Base-by-base conservation (phyloP, 1,284 basidiomycete genomes). In the Moniliophthora roreri region DNA sequence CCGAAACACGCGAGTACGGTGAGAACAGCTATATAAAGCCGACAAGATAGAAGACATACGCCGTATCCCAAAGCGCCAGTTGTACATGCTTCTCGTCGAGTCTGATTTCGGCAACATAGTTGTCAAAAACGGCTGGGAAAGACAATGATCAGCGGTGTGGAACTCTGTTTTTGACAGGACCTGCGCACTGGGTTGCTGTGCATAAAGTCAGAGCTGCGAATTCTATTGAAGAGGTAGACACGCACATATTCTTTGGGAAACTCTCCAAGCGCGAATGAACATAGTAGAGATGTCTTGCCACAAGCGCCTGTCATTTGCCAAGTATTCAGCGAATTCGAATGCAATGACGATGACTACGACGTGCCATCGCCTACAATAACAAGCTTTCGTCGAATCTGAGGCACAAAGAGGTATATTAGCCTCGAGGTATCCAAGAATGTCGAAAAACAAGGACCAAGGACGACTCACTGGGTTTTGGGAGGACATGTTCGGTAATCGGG, bases 51-150 rank as follows among this genome's bases (percentile, higher is more conserved):
- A 46, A 20, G 54, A 85, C 91, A 71, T 69, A 93, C 93, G 95
- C 95, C 54, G 95, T 98, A 80, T 98, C 95, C 95, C 95, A 98
- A 35, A 98, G 74, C 38, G 95, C 95, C 52, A 98, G 75, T 69
- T 98, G 95, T 20, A 98, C 91, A 39, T 95, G 92, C 72, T 98
- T 98, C 60, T 95, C 95, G 71, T 99, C 96, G 52, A 98, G 78
- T 63, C 94, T 81, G 66, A 99, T 97, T 76, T 98, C 96, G 44
- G 96, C 95, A 56, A 98, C 95, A 71, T 98, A 99, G 70, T 98
- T 99, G 75, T 97, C 95, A 66, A 97, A 97, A 52, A 97, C 94
- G 52, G 93, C 92, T 87, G 74, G 44, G 55, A 57, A 65, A 64
- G 63, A 70, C 40, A 58, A 50, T 53, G 54, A 48, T 40, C 32